A percentile compares a stretch with the other conserved stretches of the same genome.
phyloP scores from a whole-genome alignment of 1,284 basidiomycete species.

The Chalciporus sp. region DNA sequence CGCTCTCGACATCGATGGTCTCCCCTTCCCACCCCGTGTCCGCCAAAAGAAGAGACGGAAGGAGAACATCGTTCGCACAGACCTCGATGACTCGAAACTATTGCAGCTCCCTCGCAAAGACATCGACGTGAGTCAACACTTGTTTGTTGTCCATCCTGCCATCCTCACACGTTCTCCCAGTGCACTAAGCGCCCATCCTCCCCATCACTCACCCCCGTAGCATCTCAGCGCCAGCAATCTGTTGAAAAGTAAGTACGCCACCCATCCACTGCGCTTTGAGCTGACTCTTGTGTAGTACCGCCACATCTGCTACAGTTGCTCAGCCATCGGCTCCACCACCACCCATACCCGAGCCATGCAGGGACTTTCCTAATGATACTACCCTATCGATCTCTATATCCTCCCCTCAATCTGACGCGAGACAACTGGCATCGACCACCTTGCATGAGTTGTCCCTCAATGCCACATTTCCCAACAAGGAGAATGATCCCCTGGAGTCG shows the following conservation, averaged over 20 bases:
- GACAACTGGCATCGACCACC: background rate
- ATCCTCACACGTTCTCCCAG: slow-evolving; percentile 14
- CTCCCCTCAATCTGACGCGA: background rate
- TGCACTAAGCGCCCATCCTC: slow-evolving; percentile 16
- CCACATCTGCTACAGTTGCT: slow-evolving; percentile 4
- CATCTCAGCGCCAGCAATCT: slow-evolving; percentile 3
- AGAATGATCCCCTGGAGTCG: background rate
- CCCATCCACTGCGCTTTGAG: background rate
- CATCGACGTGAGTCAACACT: background rate
- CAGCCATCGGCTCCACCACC: background rate
- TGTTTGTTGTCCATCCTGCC: background rate
- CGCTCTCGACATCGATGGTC: slow-evolving; percentile 31
- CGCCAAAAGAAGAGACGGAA: slow-evolving; percentile 27
- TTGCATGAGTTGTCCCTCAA: background rate
- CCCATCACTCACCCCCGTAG: slow-evolving; percentile 4
- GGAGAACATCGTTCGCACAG: slow-evolving; percentile 14
- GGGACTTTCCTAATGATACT: background rate
- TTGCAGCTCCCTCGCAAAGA: background rate
- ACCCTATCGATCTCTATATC: background rate
- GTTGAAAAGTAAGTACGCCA: slow-evolving; percentile 8
- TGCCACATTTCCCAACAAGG: slow-evolving; percentile 1
- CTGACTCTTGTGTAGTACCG: slow-evolving; percentile 10
- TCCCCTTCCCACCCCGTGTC: slow-evolving; percentile 19
- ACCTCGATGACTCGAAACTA: background rate
- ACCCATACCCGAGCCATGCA: slow-evolving; percentile 7